These are phyloP conservation scores for Gossypium raimondii DNA, from an alignment of 345 rosid genomes.

Conservation along the genomic window DNA sequence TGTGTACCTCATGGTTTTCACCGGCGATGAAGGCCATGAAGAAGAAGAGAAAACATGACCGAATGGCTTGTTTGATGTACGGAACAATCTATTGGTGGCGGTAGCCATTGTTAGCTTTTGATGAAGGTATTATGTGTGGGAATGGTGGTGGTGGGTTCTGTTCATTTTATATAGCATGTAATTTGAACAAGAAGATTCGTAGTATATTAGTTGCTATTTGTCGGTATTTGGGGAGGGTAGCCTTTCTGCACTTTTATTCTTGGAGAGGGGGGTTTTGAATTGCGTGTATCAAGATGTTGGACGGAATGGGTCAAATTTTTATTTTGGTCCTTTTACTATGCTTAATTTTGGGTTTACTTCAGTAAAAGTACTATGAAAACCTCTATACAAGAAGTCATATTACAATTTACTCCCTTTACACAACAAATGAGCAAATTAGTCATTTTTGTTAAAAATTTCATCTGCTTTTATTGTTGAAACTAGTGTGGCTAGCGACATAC, in stretches of 20 bases:
- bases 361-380: too few species aligned
- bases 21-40: constrained; percentile 18
- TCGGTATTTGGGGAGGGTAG: constrained; percentile 14
- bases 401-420: too few species aligned
- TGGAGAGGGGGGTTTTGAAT: constrained; percentile 19
- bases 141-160: background rate
- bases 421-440: too few species aligned
- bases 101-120: constrained; percentile 27
- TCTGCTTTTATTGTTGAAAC: too few species aligned
- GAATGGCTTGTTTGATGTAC: constrained; percentile 18
- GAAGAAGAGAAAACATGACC: constrained; percentile 15
- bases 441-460: too few species aligned
- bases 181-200: constrained; percentile 38
- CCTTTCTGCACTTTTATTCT: constrained; percentile 13
- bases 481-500: too few species aligned
- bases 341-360: too few species aligned
- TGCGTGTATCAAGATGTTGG: background rate
- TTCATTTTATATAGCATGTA: constrained; percentile 18
- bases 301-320: background rate
- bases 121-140: too few species aligned
- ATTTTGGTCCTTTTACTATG: too few species aligned
- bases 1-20: constrained; percentile 20
- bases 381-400: too few species aligned
- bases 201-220: constrained; percentile 33
- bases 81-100: constrained; percentile 37